These are phyloP conservation scores for Capsicum rhomboideum DNA, from an alignment of 257 asterid genomes.

Conservation along the genomic window DNA sequence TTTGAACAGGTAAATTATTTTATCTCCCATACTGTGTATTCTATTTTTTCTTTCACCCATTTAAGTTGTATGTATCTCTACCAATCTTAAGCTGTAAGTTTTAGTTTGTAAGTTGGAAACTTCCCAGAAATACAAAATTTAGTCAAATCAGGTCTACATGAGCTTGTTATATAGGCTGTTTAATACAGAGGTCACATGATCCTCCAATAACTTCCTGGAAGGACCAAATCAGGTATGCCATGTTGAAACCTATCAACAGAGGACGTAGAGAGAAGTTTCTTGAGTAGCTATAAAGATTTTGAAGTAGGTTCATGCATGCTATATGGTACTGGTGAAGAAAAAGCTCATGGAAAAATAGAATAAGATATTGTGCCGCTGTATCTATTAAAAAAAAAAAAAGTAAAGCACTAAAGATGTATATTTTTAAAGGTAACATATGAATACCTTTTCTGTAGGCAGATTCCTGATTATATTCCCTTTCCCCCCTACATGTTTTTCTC, in stretches of 20 bases:
- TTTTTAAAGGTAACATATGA: too few relatives aligned
- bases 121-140: not conserved
- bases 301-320: not conserved
- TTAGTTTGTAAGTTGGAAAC: not conserved
- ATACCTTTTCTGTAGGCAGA: too few relatives aligned
- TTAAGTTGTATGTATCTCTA: not conserved
- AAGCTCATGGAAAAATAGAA: not conserved
- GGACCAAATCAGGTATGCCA: not conserved
- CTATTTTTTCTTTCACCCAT: not conserved
- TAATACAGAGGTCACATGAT: not conserved
- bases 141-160: not conserved
- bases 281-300: not conserved
- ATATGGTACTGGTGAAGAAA: not conserved
- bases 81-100: not conserved
- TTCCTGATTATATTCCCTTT: too few relatives aligned
- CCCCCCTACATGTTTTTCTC: too few relatives aligned
- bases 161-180: not conserved
- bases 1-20: slow-evolving; percentile 84
- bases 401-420: not conserved
- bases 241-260: not conserved
- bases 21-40: not conserved
- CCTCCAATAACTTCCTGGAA: not conserved
- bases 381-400: not conserved
- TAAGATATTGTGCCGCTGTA: not conserved
- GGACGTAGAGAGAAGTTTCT: not conserved